Conservation (phyloP, 345 rosid species). For the Erodium maritimum region DNA sequence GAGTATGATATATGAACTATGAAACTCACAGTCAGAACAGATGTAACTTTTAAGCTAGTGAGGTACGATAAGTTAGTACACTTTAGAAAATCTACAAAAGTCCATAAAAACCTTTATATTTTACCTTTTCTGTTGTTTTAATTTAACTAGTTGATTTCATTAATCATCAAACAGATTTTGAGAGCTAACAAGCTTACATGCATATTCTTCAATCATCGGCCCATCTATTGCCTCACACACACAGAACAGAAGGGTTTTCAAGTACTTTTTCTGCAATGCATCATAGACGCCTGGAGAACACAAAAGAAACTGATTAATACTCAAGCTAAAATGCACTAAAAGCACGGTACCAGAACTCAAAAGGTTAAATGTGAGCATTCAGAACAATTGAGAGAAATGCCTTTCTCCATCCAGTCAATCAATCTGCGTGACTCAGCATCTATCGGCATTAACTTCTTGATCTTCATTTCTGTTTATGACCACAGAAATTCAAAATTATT, state of each 20-base stretch:
- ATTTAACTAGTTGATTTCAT: too few species aligned
- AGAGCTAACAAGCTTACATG: conserved; percentile 40
- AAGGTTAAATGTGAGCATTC: too few species aligned
- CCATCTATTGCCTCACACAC: conserved; percentile 70
- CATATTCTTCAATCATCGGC: conserved; percentile 77
- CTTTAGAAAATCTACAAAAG: too few species aligned
- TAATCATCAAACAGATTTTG: neutral
- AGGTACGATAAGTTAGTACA: too few species aligned
- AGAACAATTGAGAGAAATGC: conserved; percentile 17
- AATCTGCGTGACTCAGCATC: conserved; percentile 89
- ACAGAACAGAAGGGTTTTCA: conserved; percentile 81
- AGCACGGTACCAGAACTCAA: too few species aligned
- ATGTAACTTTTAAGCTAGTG: too few species aligned
- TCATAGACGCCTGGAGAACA: conserved; percentile 66
- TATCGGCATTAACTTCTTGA: conserved; percentile 94
- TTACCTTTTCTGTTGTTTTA: too few species aligned
- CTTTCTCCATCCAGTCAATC: conserved; percentile 99
- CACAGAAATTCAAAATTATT: conserved; percentile 2
- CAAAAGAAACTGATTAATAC: neutral
- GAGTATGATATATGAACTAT: too few species aligned
- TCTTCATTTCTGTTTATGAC: conserved; percentile 63
- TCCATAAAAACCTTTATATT: too few species aligned
- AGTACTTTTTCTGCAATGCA: conserved; percentile 82
- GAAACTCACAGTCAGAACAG: too few species aligned
- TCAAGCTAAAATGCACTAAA: too few species aligned